Conservation (phyloP, 768 basidiomycete species). For the Mycena epipterygia region DNA sequence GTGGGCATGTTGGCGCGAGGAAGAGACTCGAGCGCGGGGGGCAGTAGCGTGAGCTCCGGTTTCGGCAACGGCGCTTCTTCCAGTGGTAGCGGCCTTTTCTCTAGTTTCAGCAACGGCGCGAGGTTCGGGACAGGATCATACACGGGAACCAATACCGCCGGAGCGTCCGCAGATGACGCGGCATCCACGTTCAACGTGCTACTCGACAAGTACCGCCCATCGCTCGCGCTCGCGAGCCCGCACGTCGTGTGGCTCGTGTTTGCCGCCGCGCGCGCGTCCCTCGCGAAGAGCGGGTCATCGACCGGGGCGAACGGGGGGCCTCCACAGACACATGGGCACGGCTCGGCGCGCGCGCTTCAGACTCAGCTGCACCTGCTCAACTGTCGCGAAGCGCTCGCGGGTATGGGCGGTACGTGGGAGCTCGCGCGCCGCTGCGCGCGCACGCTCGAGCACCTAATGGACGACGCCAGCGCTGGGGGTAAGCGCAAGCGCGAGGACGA, state of each 20-base stretch:
- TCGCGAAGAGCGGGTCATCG: constrained; percentile 4
- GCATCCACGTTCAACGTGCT: constrained; percentile 46
- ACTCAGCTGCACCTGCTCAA: constrained; percentile 45
- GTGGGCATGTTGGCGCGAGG: constrained; percentile 43
- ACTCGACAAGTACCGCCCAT: constrained; percentile 43
- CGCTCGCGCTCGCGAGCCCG: constrained; percentile 37
- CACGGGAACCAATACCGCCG: neutral
- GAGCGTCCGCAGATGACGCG: constrained; percentile 36
- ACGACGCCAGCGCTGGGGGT: constrained; percentile 39
- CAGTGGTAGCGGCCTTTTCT: too few relatives aligned
- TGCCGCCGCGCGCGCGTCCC: constrained; percentile 31
- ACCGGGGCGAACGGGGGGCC: constrained; percentile 26
- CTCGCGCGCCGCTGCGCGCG: constrained; percentile 43
- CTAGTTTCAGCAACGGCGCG: neutral
- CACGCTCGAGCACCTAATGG: constrained; percentile 44
- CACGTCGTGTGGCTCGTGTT: constrained; percentile 42
- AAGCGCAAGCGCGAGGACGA: constrained; percentile 38
- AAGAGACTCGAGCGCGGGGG: neutral
- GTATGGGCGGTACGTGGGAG: constrained; percentile 45
- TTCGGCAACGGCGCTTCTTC: neutral
- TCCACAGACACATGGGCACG: constrained; percentile 23
- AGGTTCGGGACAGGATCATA: neutral
- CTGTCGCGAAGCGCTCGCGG: constrained; percentile 46
- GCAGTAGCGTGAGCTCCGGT: too few relatives aligned
- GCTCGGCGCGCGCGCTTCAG: constrained; percentile 40